Evolutionary conservation across 2,329 filamentous ascomycete species (phyloP), one percentile per base, ranked within the genome.

Genomic region (Anthostomella pinea): DNA sequence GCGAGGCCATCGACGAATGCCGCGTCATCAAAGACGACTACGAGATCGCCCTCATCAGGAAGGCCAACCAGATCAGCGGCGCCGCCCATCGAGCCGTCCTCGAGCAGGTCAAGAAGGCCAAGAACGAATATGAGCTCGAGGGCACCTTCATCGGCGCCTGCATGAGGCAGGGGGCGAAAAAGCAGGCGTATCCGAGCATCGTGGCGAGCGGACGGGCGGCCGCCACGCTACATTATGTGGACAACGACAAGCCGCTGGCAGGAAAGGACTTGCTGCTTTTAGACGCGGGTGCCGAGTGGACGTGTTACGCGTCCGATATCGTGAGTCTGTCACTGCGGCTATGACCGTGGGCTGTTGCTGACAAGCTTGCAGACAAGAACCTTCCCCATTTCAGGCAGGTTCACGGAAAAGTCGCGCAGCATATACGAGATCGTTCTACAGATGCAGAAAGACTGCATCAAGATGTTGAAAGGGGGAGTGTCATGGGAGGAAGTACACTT

Each of bases 181-280:
- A 93, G 52, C 88, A 94, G 69, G 83, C 91, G 1, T 97, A 97
- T 64, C 79, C 85, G 49, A 83, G 84, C 42, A 96, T 97, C 54
- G 81, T 93, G 13, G 91, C 88, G 1, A 78, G 79, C 21, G 91
- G 91, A 8, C 75, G 80, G 5, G 83, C 86, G 11, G 90, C 85
- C 1, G 87, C 89, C 5, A 93, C 87, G 2, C 73, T 96, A 21
- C 91, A 96, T 66, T 96, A 96, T 53, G 79, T 88, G 16, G 78
- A 83, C 56, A 95, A 95, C 60, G 72, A 89, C 46, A 73, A 83
- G 54, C 72, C 81, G 0, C 66, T 91, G 22, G 65, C 67, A 1
- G 79, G 79, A 27, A 89, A 91, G 65, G 77, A 87, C 36, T 83
- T 94, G 52, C 65, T 96, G 34, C 75, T 95, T 39, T 67, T 96